Evolutionary conservation across 148 eudicot species (phyloP).

Genomic region (Rhododendron ferrugineum): DNA sequence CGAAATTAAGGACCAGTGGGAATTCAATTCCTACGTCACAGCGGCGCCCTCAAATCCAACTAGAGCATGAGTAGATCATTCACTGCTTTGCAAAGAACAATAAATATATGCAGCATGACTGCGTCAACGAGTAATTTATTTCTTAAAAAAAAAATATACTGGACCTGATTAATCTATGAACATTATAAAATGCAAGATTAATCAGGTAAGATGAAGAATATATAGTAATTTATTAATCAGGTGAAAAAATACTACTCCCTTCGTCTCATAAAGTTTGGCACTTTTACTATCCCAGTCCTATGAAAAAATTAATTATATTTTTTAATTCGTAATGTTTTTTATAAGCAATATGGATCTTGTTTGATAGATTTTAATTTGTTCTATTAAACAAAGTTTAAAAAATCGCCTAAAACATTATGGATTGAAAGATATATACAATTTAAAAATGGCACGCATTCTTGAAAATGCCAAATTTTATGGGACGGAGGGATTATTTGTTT

Average conservation of each 20-base stretch:
- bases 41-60: constrained; percentile 1
- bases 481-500: too few species aligned
- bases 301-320: too few species aligned
- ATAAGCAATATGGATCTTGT: too few species aligned
- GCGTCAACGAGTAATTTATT: background rate
- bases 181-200: background rate
- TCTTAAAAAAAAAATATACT: background rate
- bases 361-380: too few species aligned
- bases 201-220: background rate
- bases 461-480: too few species aligned
- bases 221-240: background rate
- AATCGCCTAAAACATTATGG: too few species aligned
- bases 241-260: background rate
- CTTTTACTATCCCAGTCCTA: too few species aligned
- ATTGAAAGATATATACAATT: too few species aligned
- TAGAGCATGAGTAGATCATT: background rate
- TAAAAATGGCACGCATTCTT: too few species aligned
- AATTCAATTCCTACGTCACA: constrained; percentile 10
- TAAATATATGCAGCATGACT: background rate
- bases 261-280: too few species aligned
- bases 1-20: background rate
- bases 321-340: too few species aligned
- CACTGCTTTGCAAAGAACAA: background rate
- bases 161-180: background rate
- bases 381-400: too few species aligned